Evolutionary conservation across 1,284 basidiomycete genomes (phyloP).

Genomic region (Naganishia liquefaciens): DNA sequence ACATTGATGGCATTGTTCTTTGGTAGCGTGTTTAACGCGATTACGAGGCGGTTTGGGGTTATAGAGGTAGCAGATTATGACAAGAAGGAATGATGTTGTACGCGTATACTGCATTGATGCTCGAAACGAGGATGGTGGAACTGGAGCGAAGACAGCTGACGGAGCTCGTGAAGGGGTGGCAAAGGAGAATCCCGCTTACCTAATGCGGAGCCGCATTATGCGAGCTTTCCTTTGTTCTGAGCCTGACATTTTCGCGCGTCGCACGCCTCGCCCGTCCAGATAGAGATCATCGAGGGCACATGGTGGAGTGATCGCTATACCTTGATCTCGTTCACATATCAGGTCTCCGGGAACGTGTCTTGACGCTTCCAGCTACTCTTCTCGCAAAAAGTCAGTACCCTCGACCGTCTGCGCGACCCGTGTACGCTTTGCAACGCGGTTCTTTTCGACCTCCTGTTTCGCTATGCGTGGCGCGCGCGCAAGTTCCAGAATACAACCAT

Average conservation of each 20-base stretch:
- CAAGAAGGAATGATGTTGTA: not conserved
- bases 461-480: conserved; percentile 8
- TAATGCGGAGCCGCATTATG: not conserved
- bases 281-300: conserved; percentile 14
- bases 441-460: not conserved
- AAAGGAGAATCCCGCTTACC: not conserved
- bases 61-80: conserved; percentile 42
- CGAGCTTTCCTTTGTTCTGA: conserved; percentile 14
- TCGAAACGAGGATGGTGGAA: too few species aligned
- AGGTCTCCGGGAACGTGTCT: conserved; percentile 1
- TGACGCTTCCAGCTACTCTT: conserved; percentile 16
- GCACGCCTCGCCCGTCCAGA: not conserved
- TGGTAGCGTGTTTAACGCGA: conserved; percentile 82
- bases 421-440: conserved; percentile 9
- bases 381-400: conserved; percentile 27
- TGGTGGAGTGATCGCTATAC: not conserved
- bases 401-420: not conserved
- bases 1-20: conserved; percentile 91
- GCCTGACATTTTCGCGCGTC: conserved; percentile 27
- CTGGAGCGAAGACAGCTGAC: not conserved
- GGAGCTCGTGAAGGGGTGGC: not conserved
- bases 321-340: not conserved
- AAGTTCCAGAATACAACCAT: conserved; percentile 20
- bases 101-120: too few species aligned
- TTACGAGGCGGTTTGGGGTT: conserved; percentile 74